Base-by-base conservation (phyloP, 108 stramenopile genomes). In the Pseudonitzschia delicatissima region DNA sequence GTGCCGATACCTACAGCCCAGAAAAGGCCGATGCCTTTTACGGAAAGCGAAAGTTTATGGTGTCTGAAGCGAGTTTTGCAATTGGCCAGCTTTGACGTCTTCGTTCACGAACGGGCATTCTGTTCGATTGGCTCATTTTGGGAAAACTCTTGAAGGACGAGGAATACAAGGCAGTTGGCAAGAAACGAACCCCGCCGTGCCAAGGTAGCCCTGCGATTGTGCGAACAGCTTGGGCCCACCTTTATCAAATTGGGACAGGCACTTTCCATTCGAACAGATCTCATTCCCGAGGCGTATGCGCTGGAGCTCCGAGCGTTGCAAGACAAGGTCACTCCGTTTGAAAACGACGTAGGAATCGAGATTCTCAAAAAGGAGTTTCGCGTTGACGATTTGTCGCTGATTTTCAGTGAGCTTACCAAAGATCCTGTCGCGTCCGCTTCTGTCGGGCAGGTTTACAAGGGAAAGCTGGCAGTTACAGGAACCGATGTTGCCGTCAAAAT, bases 401-500 rank as follows among this genome's bases (percentile, higher is more conserved):
- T 92, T 33, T 91, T 87, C 63, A 62, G 68, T 9, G 33, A 29
- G 12, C 34, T 80, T 3, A 70, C 72, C 11, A 70, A 68, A 0
- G 45, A 64, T 47, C 90, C 90, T 2, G 83, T 91, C 23, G 90
- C 87, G 1, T 75, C 74, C 26, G 90, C 90, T 17, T 80, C 78
- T 13, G 84, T 91, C 37, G 90, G 90, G 27, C 90, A 91, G 63
- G 90, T 91, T 5, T 91, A 91, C 58, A 34, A 70, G 11, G 90
- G 85, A 0, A 79, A 32, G 2, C 58, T 91, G 40, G 48, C 36
- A 21, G 62, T 58, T 0, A 73, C 66, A 25, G 84, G 76, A 12
- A 71, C 73, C 18, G 78, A 87, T 21, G 96, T 97, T 44, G 96
- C 96, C 37, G 92, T 97, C 55, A 97, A 97, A 64, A 92, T 97